These are phyloP conservation scores for Gentiana straminea DNA, from an alignment of 257 asterid genomes.

Conservation along the genomic window DNA sequence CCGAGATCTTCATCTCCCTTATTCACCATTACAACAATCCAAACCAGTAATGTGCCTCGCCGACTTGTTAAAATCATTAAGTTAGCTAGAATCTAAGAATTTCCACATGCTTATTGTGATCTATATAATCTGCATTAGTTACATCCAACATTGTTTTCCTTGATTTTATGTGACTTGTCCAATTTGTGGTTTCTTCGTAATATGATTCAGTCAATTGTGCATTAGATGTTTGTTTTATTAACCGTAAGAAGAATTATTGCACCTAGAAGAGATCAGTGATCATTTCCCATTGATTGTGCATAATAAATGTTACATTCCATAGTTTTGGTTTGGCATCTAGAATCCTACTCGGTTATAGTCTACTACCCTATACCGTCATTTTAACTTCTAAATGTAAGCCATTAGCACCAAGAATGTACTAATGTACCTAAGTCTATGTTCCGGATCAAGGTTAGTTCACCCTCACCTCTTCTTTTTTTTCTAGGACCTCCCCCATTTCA, in stretches of 20 bases:
- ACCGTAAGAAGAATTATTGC: too few species aligned
- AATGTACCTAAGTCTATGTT: constrained; percentile 85
- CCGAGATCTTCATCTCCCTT: constrained; percentile 24
- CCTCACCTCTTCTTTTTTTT: background rate
- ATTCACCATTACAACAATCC: constrained; percentile 48
- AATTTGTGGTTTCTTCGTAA: too few species aligned
- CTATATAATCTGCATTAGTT: too few species aligned
- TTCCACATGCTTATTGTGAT: too few species aligned
- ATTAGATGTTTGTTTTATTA: background rate
- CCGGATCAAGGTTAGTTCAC: constrained; percentile 65
- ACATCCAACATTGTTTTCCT: too few species aligned
- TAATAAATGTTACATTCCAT: too few species aligned
- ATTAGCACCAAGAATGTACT: constrained; percentile 30
- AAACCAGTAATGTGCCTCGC: constrained; percentile 64
- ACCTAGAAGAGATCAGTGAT: background rate
- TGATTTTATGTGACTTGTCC: too few species aligned
- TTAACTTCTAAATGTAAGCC: constrained; percentile 7
- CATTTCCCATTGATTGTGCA: background rate
- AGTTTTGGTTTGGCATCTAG: background rate
- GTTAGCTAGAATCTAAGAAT: too few species aligned
- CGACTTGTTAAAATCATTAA: constrained; percentile 66
- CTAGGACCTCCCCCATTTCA: background rate
- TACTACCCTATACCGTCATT: background rate
- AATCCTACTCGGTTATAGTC: background rate
- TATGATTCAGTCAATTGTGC: background rate